A percentile compares a stretch with the other conserved stretches of the same genome.
phyloP scores from a whole-genome alignment of 2,329 filamentous ascomycete genomes.

The Phyllosticta capitalensis region DNA sequence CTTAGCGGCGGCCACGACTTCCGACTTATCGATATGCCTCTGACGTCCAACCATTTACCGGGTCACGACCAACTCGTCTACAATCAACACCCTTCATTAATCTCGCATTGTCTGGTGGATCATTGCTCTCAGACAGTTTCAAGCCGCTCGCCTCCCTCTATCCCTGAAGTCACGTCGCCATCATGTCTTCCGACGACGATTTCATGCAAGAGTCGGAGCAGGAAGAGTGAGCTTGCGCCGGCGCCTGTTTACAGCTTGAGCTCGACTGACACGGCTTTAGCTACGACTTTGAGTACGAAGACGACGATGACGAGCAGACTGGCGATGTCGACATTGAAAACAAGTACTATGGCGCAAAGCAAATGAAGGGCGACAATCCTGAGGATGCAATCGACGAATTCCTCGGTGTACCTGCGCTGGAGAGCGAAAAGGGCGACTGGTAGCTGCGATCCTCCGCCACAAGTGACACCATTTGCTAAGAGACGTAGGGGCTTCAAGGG shows the following conservation, averaged over 20 bases:
- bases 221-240: conserved; percentile 54
- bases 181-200: conserved; percentile 77
- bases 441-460: conserved; percentile 21
- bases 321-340: conserved; percentile 95
- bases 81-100: neutral
- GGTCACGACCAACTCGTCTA: neutral
- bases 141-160: neutral
- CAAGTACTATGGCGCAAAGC: conserved; percentile 99
- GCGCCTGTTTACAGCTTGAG: neutral
- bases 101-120: conserved; percentile 53
- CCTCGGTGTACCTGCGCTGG: conserved; percentile 71
- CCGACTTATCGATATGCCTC: neutral
- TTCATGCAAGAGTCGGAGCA: conserved; percentile 90
- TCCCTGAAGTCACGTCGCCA: conserved; percentile 14
- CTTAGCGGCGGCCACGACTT: neutral
- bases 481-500: conserved; percentile 74
- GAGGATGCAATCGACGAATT: conserved; percentile 89
- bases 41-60: neutral
- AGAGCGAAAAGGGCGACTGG: conserved; percentile 93
- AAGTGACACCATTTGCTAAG: neutral
- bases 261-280: conserved; percentile 34
- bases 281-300: conserved; percentile 97
- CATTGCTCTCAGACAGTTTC: neutral
- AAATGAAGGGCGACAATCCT: conserved; percentile 79
- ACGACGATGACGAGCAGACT: conserved; percentile 77